Conservation (phyloP, 345 rosid species). For the Geranium brycei region DNA sequence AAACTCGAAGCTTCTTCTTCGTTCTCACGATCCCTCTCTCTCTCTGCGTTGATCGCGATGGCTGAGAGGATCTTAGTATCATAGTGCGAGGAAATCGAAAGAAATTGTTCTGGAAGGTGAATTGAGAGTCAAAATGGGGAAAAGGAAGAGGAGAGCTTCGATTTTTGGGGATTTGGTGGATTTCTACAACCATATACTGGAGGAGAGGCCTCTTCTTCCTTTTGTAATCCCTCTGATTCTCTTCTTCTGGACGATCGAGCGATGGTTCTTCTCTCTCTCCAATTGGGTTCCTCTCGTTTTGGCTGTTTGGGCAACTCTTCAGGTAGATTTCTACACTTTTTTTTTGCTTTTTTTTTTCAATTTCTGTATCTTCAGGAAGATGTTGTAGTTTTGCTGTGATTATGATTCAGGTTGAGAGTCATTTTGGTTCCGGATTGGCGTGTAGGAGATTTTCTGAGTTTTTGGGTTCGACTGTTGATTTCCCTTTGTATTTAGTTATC, state of each 20-base stretch:
- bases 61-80: too few species aligned
- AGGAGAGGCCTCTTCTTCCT: constrained; percentile 49
- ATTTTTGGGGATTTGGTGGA: constrained; percentile 25
- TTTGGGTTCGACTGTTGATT: too few species aligned
- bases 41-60: too few species aligned
- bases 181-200: constrained; percentile 25
- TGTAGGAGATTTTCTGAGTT: too few species aligned
- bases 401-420: too few species aligned
- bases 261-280: constrained; percentile 80
- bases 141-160: constrained; percentile 29
- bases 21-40: too few species aligned
- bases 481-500: too few species aligned
- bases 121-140: constrained; percentile 21
- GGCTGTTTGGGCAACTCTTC: constrained; percentile 85
- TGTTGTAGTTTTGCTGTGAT: not conserved
- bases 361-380: not conserved
- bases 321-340: constrained; percentile 24
- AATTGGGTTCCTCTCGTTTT: constrained; percentile 82
- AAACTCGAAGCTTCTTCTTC: too few species aligned
- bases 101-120: not conserved
- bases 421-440: too few species aligned
- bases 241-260: constrained; percentile 67
- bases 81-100: too few species aligned
- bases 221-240: constrained; percentile 49
- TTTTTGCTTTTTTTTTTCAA: not conserved